phyloP scores from a whole-genome alignment of 495 filamentous ascomycete species.

The Penicillium samsonianum region DNA sequence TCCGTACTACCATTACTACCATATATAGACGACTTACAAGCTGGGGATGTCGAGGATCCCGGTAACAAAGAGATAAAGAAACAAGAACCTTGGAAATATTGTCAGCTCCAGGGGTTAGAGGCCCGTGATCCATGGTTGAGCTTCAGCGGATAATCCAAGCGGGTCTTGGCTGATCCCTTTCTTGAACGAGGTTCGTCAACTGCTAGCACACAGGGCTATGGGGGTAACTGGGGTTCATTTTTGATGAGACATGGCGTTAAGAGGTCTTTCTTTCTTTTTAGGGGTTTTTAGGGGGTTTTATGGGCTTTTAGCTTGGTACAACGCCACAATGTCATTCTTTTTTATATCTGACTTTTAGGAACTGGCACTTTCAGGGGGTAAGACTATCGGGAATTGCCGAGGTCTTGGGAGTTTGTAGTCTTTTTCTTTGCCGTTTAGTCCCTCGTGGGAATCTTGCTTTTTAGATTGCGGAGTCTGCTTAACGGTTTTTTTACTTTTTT shows the following conservation, averaged over 20 bases:
- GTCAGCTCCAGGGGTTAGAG: not conserved
- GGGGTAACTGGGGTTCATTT: not conserved
- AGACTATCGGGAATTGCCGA: conserved; percentile 1
- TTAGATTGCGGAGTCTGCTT: not conserved
- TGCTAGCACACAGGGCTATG: too few relatives aligned
- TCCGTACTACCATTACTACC: too few relatives aligned
- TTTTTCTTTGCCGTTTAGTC: not conserved
- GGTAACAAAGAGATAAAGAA: too few relatives aligned
- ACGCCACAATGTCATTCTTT: conserved; percentile 13
- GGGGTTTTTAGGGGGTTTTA: not conserved
- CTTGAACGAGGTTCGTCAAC: not conserved
- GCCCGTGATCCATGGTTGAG: not conserved
- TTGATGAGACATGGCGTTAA: conserved; percentile 8
- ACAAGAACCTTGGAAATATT: too few relatives aligned
- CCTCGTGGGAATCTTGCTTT: not conserved
- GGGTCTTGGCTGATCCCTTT: not conserved
- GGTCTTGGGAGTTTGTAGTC: not conserved
- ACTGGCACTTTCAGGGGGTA: conserved; percentile 1
- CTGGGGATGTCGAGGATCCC: too few relatives aligned
- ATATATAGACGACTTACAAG: too few relatives aligned
- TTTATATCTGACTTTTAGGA: too few relatives aligned
- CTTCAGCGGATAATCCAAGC: not conserved
- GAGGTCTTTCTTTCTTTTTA: not conserved
- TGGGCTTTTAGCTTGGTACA: not conserved
- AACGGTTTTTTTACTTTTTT: not conserved